Conservation (phyloP, 192 early-diverging fungal species). For the Cetraspora pellucida region DNA sequence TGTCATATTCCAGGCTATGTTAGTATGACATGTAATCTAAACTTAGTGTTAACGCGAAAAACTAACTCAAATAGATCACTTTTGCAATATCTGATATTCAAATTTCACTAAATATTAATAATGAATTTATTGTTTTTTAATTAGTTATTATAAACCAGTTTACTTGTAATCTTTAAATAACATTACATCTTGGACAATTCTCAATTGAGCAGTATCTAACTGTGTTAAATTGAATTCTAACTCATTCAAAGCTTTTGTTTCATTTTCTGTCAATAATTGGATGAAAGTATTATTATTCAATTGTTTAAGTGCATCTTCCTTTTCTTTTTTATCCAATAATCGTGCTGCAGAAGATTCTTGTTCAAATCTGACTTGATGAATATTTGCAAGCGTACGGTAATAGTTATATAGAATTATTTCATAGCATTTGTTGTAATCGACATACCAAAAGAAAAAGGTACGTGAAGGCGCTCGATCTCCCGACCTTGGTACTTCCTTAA, state of each 20-base stretch:
- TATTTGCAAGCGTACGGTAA: constrained; percentile 20
- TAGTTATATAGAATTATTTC: neutral
- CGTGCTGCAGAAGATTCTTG: neutral
- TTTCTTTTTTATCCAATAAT: constrained; percentile 12
- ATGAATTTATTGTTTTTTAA: too few relatives aligned
- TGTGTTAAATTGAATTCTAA: constrained; percentile 9
- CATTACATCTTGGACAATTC: constrained; percentile 14
- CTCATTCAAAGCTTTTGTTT: constrained; percentile 10
- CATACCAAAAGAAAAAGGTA: constrained; percentile 73
- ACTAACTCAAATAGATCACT: too few relatives aligned
- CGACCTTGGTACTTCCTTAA: constrained; percentile 71
- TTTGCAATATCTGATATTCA: too few relatives aligned
- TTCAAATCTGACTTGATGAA: constrained; percentile 22
- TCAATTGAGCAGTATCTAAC: constrained; percentile 15
- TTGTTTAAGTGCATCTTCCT: constrained; percentile 16
- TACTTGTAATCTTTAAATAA: constrained; percentile 12
- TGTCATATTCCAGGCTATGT: too few relatives aligned
- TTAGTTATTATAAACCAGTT: neutral
- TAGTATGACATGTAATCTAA: too few relatives aligned
- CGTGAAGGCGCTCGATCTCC: constrained; percentile 74
- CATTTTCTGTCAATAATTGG: constrained; percentile 5
- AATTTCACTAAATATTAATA: too few relatives aligned
- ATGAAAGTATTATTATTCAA: constrained; percentile 6
- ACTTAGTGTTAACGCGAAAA: too few relatives aligned
- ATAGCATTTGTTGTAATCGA: constrained; percentile 36